Evolutionary conservation across 495 filamentous ascomycete species (phyloP).

Genomic region (Polyplosphaeria fusca): DNA sequence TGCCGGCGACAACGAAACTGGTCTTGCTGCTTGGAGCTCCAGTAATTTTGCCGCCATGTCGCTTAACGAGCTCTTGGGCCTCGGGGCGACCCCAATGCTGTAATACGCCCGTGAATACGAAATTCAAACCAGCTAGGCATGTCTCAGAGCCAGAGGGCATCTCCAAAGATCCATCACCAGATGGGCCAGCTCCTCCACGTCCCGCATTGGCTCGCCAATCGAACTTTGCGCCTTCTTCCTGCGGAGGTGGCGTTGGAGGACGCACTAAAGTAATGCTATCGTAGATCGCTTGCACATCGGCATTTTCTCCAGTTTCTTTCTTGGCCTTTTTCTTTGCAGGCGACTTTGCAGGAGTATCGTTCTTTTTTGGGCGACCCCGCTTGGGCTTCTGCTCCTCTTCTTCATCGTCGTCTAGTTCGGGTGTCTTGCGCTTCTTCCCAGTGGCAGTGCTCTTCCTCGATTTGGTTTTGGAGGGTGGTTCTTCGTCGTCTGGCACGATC

Average conservation of each 20-base stretch:
- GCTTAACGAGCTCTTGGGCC: slow-evolving; percentile 81
- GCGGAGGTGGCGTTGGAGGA: slow-evolving; percentile 76
- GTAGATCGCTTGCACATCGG: slow-evolving; percentile 73
- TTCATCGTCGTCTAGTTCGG: slow-evolving; percentile 42
- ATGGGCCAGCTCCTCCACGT: slow-evolving; percentile 39
- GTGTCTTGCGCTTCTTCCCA: slow-evolving; percentile 57
- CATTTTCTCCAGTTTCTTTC: slow-evolving; percentile 59
- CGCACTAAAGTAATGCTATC: slow-evolving; percentile 79
- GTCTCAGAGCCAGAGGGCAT: slow-evolving; percentile 81
- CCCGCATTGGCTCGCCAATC: slow-evolving; percentile 51
- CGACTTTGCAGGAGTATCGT: slow-evolving; percentile 27
- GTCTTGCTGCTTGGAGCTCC: slow-evolving; percentile 85
- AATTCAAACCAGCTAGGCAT: slow-evolving; percentile 86
- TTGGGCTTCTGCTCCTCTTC: slow-evolving; percentile 47
- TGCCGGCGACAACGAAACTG: slow-evolving; percentile 85
- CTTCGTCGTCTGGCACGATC: slow-evolving; percentile 39
- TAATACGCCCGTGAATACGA: slow-evolving; percentile 94
- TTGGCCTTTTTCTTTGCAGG: slow-evolving; percentile 53
- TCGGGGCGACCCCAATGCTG: slow-evolving; percentile 78
- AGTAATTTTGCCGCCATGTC: slow-evolving; percentile 88
- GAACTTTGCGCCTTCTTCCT: slow-evolving; percentile 63
- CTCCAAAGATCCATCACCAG: slow-evolving; percentile 65
- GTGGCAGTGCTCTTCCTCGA: slow-evolving; percentile 43
- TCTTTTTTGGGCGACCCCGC: slow-evolving; percentile 32
- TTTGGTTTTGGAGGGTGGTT: slow-evolving; percentile 41